Base-by-base conservation (phyloP, 495 filamentous ascomycete genomes). In the Penicillium taxi region DNA sequence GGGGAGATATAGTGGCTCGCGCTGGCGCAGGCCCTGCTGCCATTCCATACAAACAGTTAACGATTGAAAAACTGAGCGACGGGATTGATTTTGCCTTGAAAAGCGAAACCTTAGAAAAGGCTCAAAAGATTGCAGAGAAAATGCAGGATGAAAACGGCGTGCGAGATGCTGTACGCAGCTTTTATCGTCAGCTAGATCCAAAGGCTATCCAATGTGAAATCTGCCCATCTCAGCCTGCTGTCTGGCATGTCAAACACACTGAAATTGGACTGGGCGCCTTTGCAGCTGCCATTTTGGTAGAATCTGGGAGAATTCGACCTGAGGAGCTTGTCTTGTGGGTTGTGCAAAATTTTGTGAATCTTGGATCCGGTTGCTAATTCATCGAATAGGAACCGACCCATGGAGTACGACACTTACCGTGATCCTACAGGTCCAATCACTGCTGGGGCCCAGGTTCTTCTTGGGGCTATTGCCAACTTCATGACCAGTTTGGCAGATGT, bases 401-500 rank as follows among this genome's bases (percentile, higher is more conserved):
- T 67, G 35, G 80, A 87, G 47, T 81, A 86, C 48, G 75, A 80
- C 41, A 84, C 81, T 1, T 76, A 82, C 32, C 75, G 82, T 24
- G 72, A 86, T 35, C 79, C 84, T 2, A 75, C 72, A 46, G 78
- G 86, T 40, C 84, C 84, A 1, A 70, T 89, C 12, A 76, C 80
- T 6, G 84, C 82, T 9, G 75, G 73, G 20, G 77, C 84, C 1
- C 75, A 78, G 12, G 82, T 86, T 0, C 56, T 95, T 2, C 63
- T 90, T 9, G 86, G 86, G 4, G 84, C 86, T 6, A 65, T 86
- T 23, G 70, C 77, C 11, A 80, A 70, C 40, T 74, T 96, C 32
- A 71, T 82, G 50, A 84, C 90, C 71, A 87, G 86, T 1, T 64
- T 89, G 20, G 84, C 82, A 4, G 86, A 93, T 45, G 75, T 96